Evolutionary conservation across 345 rosid genomes (phyloP).

Genomic region (Boechera stricta): DNA sequence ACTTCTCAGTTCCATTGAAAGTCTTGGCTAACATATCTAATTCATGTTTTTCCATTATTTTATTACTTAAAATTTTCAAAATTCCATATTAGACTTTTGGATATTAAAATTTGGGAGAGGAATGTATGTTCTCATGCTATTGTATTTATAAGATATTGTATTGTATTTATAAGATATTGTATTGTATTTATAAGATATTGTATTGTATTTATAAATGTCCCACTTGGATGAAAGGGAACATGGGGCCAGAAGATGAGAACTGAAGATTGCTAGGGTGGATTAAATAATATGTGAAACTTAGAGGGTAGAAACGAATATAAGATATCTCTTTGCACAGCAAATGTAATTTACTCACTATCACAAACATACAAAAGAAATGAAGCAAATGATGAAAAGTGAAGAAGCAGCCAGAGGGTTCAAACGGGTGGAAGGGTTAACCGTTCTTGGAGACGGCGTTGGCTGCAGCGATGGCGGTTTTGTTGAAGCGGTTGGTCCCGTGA

Average conservation of each 20-base stretch:
- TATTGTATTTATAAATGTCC: neutral
- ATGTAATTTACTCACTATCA: neutral
- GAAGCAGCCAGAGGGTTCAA: slow-evolving; percentile 29
- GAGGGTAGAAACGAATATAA: neutral
- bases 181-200: neutral
- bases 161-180: neutral
- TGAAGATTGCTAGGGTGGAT: neutral
- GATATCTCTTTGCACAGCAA: neutral
- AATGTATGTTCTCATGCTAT: neutral
- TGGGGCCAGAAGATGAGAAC: neutral
- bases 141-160: neutral
- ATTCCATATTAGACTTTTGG: slow-evolving; percentile 1
- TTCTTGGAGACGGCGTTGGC: neutral
- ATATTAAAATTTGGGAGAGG: neutral
- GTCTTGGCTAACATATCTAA: too few species aligned
- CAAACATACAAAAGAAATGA: slow-evolving; percentile 17
- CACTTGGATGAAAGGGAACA: slow-evolving; percentile 4
- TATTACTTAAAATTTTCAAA: neutral
- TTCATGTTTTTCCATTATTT: neutral
- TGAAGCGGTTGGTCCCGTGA: neutral
- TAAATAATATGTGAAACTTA: neutral
- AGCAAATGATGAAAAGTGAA: slow-evolving; percentile 15
- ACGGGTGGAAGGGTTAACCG: slow-evolving; percentile 1
- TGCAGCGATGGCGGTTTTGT: slow-evolving; percentile 18
- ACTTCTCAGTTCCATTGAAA: too few species aligned